Conservation (phyloP, 2,329 filamentous ascomycete genomes). For the Exserohilum rostratum region DNA sequence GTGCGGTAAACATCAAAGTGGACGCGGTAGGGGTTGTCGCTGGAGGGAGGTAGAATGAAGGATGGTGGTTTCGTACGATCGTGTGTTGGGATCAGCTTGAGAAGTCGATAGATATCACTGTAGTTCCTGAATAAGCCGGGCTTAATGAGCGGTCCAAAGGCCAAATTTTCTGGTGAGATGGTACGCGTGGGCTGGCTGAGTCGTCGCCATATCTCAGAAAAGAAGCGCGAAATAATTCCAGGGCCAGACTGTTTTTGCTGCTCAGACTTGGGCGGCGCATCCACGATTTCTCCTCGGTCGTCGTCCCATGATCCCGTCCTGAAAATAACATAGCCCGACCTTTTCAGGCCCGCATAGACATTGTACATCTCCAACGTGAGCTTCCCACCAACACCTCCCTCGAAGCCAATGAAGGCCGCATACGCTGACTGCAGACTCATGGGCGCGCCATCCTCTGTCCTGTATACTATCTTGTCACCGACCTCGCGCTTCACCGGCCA, state of each 20-base stretch:
- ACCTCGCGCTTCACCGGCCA: slow-evolving; percentile 65
- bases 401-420: slow-evolving; percentile 77
- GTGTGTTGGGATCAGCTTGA: slow-evolving; percentile 75
- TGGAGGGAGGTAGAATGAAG: slow-evolving; percentile 37
- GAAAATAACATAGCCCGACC: slow-evolving; percentile 80
- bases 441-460: slow-evolving; percentile 68
- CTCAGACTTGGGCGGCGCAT: slow-evolving; percentile 6
- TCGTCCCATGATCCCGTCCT: slow-evolving; percentile 65
- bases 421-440: slow-evolving; percentile 93
- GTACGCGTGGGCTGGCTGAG: slow-evolving; percentile 29
- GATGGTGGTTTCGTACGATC: slow-evolving; percentile 58
- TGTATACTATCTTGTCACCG: slow-evolving; percentile 30
- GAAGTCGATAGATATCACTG: slow-evolving; percentile 73
- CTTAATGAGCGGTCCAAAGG: slow-evolving; percentile 57
- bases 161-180: slow-evolving; percentile 27
- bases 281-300: slow-evolving; percentile 28
- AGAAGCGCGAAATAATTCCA: slow-evolving; percentile 44
- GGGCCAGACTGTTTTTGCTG: slow-evolving; percentile 11
- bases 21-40: slow-evolving; percentile 68
- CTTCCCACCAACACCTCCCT: slow-evolving; percentile 58
- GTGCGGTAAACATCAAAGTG: slow-evolving; percentile 86
- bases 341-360: slow-evolving; percentile 84
- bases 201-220: slow-evolving; percentile 43
- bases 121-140: slow-evolving; percentile 63
- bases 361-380: slow-evolving; percentile 79